Base-by-base conservation (phyloP, 495 filamentous ascomycete species). In the Tuber indicum region DNA sequence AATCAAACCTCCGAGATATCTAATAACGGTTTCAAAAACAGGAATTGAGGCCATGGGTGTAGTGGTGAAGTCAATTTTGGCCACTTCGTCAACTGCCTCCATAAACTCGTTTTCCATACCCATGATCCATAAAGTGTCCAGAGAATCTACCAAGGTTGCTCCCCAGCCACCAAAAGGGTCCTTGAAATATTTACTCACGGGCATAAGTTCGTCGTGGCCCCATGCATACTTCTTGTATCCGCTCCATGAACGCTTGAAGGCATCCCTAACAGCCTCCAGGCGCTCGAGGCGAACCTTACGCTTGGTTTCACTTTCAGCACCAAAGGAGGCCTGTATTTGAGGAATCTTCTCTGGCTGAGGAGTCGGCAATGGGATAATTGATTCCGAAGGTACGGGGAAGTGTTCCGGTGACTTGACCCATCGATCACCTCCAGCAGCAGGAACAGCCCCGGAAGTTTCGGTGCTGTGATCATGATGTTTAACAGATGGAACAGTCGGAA, bases 41-140 rank as follows among this genome's bases (percentile, higher is more conserved):
- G 92, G 93, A 69, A 96, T 91, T 10, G 83, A 43, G 14, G 52
- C 43, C 72, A 77, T 75, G 0, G 88, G 88, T 72, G 88, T 91
- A 12, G 91, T 94, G 0, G 92, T 97, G 79, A 99, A 99, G 84
- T 99, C 93, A 76, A 98, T 97, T 75, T 90, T 86, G 77, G 88
- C 88, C 58, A 98, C 90, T 39, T 88, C 90, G 75, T 91, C 86
- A 17, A 93, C 88, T 21, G 94, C 96, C 75, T 94, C 93, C 72
- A 94, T 90, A 83, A 98, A 99, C 79, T 98, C 94, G 10, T 92
- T 87, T 84, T 92, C 90, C 84, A 98, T 81, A 12, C 90, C 94
- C 94, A 98, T 97, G 76, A 99, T 96, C 94, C 94, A 98, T 23
- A 99, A 86, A 0, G 94, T 96, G 84, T 99, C 96, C 52, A 99